Conservation (phyloP, 106 monocot genomes). For the Dioscorea dumetorum region DNA sequence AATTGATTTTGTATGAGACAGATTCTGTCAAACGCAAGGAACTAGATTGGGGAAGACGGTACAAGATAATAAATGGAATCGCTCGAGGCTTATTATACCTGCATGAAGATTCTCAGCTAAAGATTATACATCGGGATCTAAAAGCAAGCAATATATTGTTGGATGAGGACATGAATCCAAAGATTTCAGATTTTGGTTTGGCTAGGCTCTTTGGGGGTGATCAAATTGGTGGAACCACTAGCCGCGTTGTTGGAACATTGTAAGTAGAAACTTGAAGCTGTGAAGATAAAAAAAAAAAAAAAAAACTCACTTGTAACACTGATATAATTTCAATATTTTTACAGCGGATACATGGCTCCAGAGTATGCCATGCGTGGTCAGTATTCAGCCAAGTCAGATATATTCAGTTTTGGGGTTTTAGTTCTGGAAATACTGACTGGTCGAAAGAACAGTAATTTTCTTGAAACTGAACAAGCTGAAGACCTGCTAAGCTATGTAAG, state of each 20-base stretch:
- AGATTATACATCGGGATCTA: slow-evolving; percentile 11
- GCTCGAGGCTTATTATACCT: slow-evolving; percentile 11
- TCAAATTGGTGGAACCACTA: background rate
- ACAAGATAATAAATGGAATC: slow-evolving; percentile 8
- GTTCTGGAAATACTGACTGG: slow-evolving; percentile 13
- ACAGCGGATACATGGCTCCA: slow-evolving; percentile 17
- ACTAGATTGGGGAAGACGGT: slow-evolving; percentile 11
- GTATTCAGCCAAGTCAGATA: slow-evolving; percentile 4
- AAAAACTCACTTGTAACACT: too few species aligned
- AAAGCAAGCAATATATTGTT: slow-evolving; percentile 13
- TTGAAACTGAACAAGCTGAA: background rate
- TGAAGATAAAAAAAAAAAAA: too few species aligned
- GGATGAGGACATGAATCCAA: slow-evolving; percentile 10
- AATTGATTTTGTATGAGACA: background rate
- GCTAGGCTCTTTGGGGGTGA: slow-evolving; percentile 6
- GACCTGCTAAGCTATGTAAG: slow-evolving; percentile 9
- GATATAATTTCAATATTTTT: background rate
- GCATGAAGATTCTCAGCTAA: slow-evolving; percentile 8
- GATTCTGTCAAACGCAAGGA: background rate
- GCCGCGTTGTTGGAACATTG: slow-evolving; percentile 9
- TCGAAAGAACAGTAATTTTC: slow-evolving; percentile 5
- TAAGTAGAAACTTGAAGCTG: background rate
- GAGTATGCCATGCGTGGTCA: slow-evolving; percentile 11
- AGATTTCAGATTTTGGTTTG: slow-evolving; percentile 17
- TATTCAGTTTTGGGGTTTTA: slow-evolving; percentile 9